phyloP scores from a whole-genome alignment of 345 rosid species.

The Dimocarpus longan region DNA sequence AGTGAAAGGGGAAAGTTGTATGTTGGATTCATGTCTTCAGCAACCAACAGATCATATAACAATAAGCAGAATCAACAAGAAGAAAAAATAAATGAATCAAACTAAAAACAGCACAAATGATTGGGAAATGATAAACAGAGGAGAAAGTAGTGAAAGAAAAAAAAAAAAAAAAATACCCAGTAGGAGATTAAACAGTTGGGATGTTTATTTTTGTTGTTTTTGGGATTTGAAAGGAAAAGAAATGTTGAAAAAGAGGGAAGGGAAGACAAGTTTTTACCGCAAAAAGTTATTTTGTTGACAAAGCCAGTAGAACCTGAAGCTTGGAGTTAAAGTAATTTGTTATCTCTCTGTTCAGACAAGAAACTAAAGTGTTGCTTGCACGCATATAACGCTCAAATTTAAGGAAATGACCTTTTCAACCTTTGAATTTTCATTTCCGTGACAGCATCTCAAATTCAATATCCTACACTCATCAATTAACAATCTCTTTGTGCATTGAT shows the following conservation, averaged over 20 bases:
- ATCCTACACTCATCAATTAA: no score
- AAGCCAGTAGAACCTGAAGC: not conserved
- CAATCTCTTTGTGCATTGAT: no score
- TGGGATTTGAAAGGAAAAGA: not conserved
- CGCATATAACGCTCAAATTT: not conserved
- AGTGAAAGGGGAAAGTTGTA: not conserved
- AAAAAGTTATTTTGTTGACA: not conserved
- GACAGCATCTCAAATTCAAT: no score
- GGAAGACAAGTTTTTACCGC: not conserved
- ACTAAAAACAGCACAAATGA: not conserved
- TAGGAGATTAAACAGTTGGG: not conserved
- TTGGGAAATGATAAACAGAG: not conserved
- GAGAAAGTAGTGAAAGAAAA: not conserved
- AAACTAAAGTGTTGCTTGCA: not conserved
- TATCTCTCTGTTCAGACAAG: not conserved
- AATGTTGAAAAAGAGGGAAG: not conserved
- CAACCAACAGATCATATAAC: not conserved
- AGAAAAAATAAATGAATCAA: not conserved
- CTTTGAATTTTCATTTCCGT: not conserved
- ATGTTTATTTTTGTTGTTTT: not conserved
- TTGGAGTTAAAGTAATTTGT: constrained; percentile 16
- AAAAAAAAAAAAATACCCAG: constrained; percentile 10
- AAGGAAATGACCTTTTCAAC: not conserved
- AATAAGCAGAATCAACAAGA: not conserved
- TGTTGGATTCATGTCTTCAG: not conserved